Conservation (phyloP, 108 stramenopile species). For the Cyclotella atomus region DNA sequence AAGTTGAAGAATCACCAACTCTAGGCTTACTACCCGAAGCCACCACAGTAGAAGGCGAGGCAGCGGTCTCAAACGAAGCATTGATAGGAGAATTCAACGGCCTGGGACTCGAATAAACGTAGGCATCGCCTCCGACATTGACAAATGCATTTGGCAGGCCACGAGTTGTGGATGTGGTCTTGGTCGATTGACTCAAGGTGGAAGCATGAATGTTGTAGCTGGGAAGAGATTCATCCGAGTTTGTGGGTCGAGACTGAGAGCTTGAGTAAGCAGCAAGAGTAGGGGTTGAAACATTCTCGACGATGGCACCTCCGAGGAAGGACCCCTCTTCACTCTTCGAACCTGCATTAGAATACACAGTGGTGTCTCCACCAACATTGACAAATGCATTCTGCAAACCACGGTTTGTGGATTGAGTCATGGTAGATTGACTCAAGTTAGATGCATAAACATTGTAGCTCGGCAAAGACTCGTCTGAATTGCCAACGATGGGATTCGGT, state of each 20-base stretch:
- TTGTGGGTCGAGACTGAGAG: neutral
- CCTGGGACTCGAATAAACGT: neutral
- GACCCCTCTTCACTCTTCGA: neutral
- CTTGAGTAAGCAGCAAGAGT: neutral
- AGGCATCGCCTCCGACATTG: neutral
- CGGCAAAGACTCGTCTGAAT: neutral
- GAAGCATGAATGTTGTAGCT: conserved; percentile 9
- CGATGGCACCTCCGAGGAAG: neutral
- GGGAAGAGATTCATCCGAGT: conserved; percentile 2
- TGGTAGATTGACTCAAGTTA: neutral
- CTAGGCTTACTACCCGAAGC: conserved; percentile 5
- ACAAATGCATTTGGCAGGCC: neutral
- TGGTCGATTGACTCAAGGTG: conserved; percentile 1
- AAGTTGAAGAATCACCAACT: neutral
- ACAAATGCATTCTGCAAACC: neutral
- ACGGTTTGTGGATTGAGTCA: neutral
- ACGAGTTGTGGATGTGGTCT: neutral
- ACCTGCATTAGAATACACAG: neutral
- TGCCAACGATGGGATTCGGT: neutral
- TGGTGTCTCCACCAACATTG: neutral
- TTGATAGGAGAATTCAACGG: neutral
- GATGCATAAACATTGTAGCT: neutral
- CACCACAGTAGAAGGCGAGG: neutral
- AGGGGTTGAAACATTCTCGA: neutral
- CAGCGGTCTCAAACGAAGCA: neutral